A percentile compares a stretch with the other conserved stretches of the same genome.
phyloP scores from a whole-genome alignment of 768 basidiomycete genomes.

The Collybiopsis luxurians region DNA sequence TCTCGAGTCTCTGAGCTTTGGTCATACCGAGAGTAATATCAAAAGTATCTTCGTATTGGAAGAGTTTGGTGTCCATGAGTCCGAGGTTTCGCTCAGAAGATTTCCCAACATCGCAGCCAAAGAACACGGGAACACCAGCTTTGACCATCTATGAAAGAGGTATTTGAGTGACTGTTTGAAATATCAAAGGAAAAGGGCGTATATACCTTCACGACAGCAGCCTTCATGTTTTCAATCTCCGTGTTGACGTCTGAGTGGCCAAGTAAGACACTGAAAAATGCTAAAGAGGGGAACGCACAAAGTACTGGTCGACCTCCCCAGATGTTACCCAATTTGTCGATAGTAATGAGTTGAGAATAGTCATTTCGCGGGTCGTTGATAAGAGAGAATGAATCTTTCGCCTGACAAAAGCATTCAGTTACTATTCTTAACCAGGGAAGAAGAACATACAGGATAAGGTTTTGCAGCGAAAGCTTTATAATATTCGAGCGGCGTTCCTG shows the following conservation, averaged over 20 bases:
- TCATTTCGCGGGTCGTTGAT: conserved; percentile 93
- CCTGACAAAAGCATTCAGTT: conserved; percentile 32
- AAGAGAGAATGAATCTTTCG: conserved; percentile 81
- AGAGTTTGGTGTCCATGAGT: conserved; percentile 84
- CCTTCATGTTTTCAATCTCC: conserved; percentile 76
- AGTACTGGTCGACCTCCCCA: conserved; percentile 84
- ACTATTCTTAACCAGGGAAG: background rate
- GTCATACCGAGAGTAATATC: conserved; percentile 75
- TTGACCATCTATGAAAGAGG: conserved; percentile 57
- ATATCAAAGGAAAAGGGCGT: too few species aligned
- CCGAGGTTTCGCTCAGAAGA: conserved; percentile 69
- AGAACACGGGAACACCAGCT: conserved; percentile 88
- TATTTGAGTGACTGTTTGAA: background rate
- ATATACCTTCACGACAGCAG: conserved; percentile 67
- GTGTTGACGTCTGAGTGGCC: conserved; percentile 81
- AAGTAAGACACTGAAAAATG: too few species aligned
- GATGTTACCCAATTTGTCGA: conserved; percentile 90
- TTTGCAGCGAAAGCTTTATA: conserved; percentile 62
- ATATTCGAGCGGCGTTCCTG: conserved; percentile 80
- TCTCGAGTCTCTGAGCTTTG: conserved; percentile 83
- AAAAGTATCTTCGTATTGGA: conserved; percentile 85
- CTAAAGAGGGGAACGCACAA: conserved; percentile 60
- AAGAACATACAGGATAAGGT: conserved; percentile 47
- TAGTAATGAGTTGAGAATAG: conserved; percentile 83
- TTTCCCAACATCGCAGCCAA: conserved; percentile 95